These are phyloP conservation scores for Fusarium tupiense DNA, from an alignment of 2,329 filamentous ascomycete genomes.

Conservation along the genomic window DNA sequence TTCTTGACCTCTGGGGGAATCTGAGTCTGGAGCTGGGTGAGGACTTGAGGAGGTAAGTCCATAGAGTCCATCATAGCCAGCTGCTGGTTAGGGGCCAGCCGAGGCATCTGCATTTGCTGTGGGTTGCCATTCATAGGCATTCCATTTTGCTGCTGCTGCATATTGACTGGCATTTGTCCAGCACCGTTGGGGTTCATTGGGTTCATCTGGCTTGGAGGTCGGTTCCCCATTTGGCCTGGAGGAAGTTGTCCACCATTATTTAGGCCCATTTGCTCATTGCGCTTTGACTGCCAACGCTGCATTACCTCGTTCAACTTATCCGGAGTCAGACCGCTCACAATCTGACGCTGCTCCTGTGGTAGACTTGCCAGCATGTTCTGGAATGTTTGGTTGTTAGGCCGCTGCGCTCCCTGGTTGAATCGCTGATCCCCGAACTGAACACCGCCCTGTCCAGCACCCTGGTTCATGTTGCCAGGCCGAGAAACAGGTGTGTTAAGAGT, in stretches of 20 bases:
- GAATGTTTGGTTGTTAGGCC: constrained; percentile 55
- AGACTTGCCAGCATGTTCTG: constrained; percentile 57
- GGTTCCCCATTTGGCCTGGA: constrained; percentile 47
- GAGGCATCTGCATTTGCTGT: constrained; percentile 44
- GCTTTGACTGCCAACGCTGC: constrained; percentile 56
- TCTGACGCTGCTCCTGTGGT: constrained; percentile 56
- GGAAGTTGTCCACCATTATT: constrained; percentile 47
- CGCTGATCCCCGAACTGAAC: constrained; percentile 61
- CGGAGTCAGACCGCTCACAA: constrained; percentile 55
- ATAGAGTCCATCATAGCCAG: constrained; percentile 58
- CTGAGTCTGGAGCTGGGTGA: constrained; percentile 41
- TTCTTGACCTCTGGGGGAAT: constrained; percentile 58
- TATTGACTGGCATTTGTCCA: constrained; percentile 43
- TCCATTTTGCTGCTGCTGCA: constrained; percentile 47
- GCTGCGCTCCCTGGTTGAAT: constrained; percentile 63
- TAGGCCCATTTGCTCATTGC: constrained; percentile 49
- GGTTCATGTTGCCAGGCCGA: constrained; percentile 56
- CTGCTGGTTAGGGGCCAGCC: constrained; percentile 46
- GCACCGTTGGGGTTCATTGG: constrained; percentile 48
- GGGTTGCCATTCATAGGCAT: constrained; percentile 41
- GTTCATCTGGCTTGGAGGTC: constrained; percentile 44
- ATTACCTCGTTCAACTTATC: constrained; percentile 65
- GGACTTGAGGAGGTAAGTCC: constrained; percentile 55
- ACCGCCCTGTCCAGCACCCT: constrained; percentile 56
- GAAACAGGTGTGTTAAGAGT: constrained; percentile 64